Evolutionary conservation across 352 stramenopile genomes (phyloP).

Genomic region (Saprolegnia diclina): DNA sequence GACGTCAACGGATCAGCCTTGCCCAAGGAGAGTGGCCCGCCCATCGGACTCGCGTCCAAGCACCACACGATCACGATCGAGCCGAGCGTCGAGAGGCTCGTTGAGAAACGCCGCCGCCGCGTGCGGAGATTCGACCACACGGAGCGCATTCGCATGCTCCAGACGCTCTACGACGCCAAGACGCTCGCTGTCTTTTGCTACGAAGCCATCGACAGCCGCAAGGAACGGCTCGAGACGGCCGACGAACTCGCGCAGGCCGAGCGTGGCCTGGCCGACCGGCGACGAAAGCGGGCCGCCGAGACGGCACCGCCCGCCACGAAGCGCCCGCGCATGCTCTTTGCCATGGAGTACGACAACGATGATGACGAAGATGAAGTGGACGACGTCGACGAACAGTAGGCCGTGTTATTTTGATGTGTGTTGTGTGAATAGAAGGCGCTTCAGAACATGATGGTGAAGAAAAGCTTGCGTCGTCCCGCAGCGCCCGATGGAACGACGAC

Average conservation of each 20-base stretch:
- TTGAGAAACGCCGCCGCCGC: background rate
- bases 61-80: slow-evolving; percentile 10
- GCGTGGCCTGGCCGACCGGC: background rate
- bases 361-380: background rate
- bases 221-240: slow-evolving; percentile 2
- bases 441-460: no score
- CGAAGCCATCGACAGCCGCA: slow-evolving; percentile 20
- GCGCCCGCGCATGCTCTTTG: background rate
- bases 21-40: slow-evolving; percentile 20
- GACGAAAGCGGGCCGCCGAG: background rate
- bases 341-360: background rate
- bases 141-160: slow-evolving; percentile 21
- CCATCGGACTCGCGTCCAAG: slow-evolving; percentile 13
- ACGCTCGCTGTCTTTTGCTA: slow-evolving; percentile 22
- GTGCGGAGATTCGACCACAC: slow-evolving; percentile 23
- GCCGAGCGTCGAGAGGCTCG: background rate
- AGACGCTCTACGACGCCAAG: slow-evolving; percentile 16
- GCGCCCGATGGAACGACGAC: no score
- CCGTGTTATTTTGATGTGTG: no score
- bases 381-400: background rate
- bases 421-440: no score
- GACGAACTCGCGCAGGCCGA: slow-evolving; percentile 6
- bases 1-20: slow-evolving; percentile 13
- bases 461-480: no score
- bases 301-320: background rate